Conservation (phyloP, 768 basidiomycete species). For the Clavaria fumosa region DNA sequence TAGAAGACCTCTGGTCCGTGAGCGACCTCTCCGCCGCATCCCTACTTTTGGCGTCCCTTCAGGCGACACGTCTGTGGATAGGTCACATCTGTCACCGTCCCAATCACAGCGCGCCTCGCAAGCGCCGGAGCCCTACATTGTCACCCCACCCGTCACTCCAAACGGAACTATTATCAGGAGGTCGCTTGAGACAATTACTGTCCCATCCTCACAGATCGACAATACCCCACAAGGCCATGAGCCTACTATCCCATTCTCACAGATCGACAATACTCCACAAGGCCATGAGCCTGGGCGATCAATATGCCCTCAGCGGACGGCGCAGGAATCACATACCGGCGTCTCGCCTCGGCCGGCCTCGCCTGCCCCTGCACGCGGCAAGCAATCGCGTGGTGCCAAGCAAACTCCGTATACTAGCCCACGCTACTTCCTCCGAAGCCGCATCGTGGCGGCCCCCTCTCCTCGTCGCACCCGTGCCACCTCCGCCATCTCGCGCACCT, state of each 20-base stretch:
- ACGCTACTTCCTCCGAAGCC: conserved; percentile 23
- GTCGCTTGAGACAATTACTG: conserved; percentile 17
- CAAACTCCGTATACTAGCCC: conserved; percentile 10
- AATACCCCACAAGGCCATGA: conserved; percentile 15
- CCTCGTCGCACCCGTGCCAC: conserved; percentile 9
- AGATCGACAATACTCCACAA: conserved; percentile 4
- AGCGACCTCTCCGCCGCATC: not conserved
- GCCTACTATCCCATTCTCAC: conserved; percentile 13
- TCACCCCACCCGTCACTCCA: conserved; percentile 39
- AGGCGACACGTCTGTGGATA: not conserved
- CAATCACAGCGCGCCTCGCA: conserved; percentile 11
- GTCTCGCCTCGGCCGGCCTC: not conserved
- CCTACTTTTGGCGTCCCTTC: not conserved
- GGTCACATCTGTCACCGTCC: conserved; percentile 2
- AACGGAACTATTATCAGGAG: conserved; percentile 27
- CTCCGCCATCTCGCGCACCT: conserved; percentile 5
- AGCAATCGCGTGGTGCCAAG: too few relatives aligned
- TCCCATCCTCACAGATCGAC: conserved; percentile 23
- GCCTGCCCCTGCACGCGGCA: conserved; percentile 2
- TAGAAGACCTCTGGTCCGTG: not conserved
- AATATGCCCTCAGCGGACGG: not conserved
- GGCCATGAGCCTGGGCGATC: not conserved
- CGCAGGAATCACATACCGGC: not conserved
- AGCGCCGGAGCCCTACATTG: conserved; percentile 24
- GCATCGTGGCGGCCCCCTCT: conserved; percentile 14